Conservation (phyloP, 192 early-diverging fungal species). For the Spizellomyces punctatus region DNA sequence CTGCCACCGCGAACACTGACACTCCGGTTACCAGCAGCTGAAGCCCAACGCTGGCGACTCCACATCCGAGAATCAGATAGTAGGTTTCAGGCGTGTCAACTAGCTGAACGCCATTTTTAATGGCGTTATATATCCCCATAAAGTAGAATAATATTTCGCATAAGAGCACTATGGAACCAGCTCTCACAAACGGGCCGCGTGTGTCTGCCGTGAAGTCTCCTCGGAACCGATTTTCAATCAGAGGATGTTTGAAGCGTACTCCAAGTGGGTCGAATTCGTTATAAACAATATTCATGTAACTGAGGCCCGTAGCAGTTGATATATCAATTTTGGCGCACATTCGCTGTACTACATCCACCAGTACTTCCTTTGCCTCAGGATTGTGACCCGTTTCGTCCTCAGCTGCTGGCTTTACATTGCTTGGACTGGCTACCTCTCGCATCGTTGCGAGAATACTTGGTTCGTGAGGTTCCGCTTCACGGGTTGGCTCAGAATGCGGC, state of each 20-base stretch:
- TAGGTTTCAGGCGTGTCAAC: not conserved
- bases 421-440: not conserved
- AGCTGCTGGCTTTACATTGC: not conserved
- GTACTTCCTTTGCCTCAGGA: slow-evolving; percentile 29
- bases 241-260: slow-evolving; percentile 12
- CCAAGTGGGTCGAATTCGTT: slow-evolving; percentile 10
- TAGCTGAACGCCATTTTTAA: not conserved
- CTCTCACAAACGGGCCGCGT: slow-evolving; percentile 8
- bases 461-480: not conserved
- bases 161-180: slow-evolving; percentile 8
- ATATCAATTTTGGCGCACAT: slow-evolving; percentile 28
- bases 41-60: slow-evolving; percentile 19
- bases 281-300: slow-evolving; percentile 28
- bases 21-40: slow-evolving; percentile 33
- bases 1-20: slow-evolving; percentile 4
- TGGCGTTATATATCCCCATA: slow-evolving; percentile 23
- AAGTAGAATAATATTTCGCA: slow-evolving; percentile 29
- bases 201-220: slow-evolving; percentile 22
- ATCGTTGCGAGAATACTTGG: not conserved
- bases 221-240: slow-evolving; percentile 30
- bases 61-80: slow-evolving; percentile 7
- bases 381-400: not conserved
- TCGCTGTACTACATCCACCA: slow-evolving; percentile 34
- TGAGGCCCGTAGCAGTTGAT: slow-evolving; percentile 5
- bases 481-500: not conserved